Percentiles rank a stretch among this genome's conserved stretches.
Conservation (phyloP, 2,329 filamentous ascomycete species). For the Ustulina deusta region DNA sequence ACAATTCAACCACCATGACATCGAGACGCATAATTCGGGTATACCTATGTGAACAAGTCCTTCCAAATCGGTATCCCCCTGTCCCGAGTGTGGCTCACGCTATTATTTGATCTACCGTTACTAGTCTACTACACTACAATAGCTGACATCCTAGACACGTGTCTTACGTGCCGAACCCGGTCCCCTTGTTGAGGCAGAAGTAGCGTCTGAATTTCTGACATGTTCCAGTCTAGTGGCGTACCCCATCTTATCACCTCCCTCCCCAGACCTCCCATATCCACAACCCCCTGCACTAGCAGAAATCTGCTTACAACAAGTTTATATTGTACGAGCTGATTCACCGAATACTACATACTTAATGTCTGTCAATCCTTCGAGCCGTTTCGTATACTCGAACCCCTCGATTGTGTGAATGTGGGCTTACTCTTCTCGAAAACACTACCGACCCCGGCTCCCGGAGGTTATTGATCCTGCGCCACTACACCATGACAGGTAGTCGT, state of each 20-base stretch:
- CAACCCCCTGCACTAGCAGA: slow-evolving; percentile 24
- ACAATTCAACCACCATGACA: slow-evolving; percentile 20
- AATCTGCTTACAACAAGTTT: slow-evolving; percentile 30
- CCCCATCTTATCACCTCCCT: slow-evolving; percentile 30
- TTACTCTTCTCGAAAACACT: slow-evolving; percentile 32
- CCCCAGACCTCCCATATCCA: slow-evolving; percentile 27
- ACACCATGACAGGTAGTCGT: slow-evolving; percentile 25
- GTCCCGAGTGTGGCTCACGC: slow-evolving; percentile 30
- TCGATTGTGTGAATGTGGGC: slow-evolving; percentile 15
- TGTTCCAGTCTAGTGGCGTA: slow-evolving; percentile 22
- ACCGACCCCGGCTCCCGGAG: slow-evolving; percentile 32
- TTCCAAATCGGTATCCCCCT: slow-evolving; percentile 25
- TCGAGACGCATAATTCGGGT: slow-evolving; percentile 6
- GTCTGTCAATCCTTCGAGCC: slow-evolving; percentile 35
- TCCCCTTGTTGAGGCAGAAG: slow-evolving; percentile 24
- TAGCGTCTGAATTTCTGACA: slow-evolving; percentile 25
- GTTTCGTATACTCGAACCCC: slow-evolving; percentile 24
- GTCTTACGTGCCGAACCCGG: slow-evolving; percentile 32
- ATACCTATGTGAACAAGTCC: slow-evolving; percentile 25
- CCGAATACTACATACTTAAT: slow-evolving; percentile 26
- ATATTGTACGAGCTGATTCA: slow-evolving; percentile 12
- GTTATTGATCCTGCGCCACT: slow-evolving; percentile 38
- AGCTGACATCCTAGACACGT: slow-evolving; percentile 27
- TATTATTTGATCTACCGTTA: slow-evolving; percentile 27
- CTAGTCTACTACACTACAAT: slow-evolving; percentile 1